Evolutionary conservation across 164 flowering plant genomes (phyloP).

Genomic region (Warburgia ugandensis): DNA sequence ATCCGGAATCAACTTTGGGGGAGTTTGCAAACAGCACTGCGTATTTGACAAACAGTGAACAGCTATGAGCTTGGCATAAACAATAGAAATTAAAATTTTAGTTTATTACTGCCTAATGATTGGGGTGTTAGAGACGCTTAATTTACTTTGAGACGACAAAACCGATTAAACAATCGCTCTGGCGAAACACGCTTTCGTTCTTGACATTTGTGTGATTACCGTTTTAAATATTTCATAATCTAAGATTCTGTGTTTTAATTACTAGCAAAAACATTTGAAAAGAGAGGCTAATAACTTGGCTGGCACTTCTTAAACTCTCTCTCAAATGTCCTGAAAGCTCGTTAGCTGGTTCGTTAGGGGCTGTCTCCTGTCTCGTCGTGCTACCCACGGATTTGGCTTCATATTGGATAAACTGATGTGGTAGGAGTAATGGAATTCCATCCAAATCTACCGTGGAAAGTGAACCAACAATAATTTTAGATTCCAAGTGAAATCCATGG

Average conservation of each 20-base stretch:
- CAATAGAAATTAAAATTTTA: background rate
- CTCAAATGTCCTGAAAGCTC: too few species aligned
- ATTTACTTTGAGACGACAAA: too few species aligned
- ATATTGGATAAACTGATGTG: too few species aligned
- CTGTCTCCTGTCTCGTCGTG: too few species aligned
- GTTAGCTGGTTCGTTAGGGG: too few species aligned
- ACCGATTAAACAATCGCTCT: background rate
- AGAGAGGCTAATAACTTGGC: background rate
- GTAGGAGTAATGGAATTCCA: too few species aligned
- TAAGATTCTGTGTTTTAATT: background rate
- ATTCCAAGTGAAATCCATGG: too few species aligned
- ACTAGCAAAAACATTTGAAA: background rate
- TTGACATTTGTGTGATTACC: background rate
- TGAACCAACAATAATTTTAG: too few species aligned
- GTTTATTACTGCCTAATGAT: background rate
- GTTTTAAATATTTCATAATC: background rate
- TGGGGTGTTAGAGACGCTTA: conserved; percentile 1
- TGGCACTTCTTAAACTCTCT: background rate
- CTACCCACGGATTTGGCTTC: too few species aligned
- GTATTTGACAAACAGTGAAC: background rate
- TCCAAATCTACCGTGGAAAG: too few species aligned
- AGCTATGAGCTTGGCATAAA: background rate
- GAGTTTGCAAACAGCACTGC: background rate
- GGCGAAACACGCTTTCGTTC: background rate
- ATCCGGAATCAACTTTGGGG: too few species aligned